Conservation (phyloP, 1,284 basidiomycete genomes). For the Fomitopsis pinicola region DNA sequence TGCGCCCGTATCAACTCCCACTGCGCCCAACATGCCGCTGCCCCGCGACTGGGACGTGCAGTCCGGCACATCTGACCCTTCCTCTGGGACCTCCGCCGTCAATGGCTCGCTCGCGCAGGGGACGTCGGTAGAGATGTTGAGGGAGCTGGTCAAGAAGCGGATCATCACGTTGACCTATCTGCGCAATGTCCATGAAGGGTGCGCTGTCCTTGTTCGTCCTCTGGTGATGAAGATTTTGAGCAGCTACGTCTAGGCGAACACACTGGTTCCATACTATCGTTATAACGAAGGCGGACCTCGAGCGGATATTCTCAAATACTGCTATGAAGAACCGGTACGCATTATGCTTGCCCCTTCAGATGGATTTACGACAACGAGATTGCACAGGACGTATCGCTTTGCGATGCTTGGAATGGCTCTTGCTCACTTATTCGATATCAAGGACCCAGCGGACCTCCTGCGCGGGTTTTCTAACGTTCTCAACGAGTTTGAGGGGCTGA, state of each 20-base stretch:
- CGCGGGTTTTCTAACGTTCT: slow-evolving; percentile 67
- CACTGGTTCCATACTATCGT: slow-evolving; percentile 90
- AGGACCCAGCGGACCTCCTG: slow-evolving; percentile 73
- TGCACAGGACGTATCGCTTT: slow-evolving; percentile 67
- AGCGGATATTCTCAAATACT: slow-evolving; percentile 65
- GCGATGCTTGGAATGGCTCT: slow-evolving; percentile 82
- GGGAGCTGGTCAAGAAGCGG: slow-evolving; percentile 77
- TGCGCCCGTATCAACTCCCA: slow-evolving; percentile 30
- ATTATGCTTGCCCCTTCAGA: slow-evolving; percentile 2
- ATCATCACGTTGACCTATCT: slow-evolving; percentile 82
- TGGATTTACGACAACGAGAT: slow-evolving; percentile 5
- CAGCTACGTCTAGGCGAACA: slow-evolving; percentile 45
- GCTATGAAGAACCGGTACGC: slow-evolving; percentile 76
- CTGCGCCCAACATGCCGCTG: slow-evolving; percentile 34
- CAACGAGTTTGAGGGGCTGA: slow-evolving; percentile 71
- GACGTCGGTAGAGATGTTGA: slow-evolving; percentile 69
- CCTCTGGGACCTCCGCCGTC: slow-evolving; percentile 12
- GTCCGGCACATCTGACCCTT: slow-evolving; percentile 29
- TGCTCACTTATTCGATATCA: slow-evolving; percentile 74
- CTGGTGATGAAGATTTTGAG: slow-evolving; percentile 1
- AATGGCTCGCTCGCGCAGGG: slow-evolving; percentile 48
- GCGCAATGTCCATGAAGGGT: slow-evolving; percentile 82
- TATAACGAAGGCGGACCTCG: slow-evolving; percentile 68
- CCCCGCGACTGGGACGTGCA: slow-evolving; percentile 70
- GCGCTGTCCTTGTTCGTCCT: slow-evolving; percentile 19